phyloP scores from a whole-genome alignment of 441 rosid genomes.

The Syzygium syzygioides region DNA sequence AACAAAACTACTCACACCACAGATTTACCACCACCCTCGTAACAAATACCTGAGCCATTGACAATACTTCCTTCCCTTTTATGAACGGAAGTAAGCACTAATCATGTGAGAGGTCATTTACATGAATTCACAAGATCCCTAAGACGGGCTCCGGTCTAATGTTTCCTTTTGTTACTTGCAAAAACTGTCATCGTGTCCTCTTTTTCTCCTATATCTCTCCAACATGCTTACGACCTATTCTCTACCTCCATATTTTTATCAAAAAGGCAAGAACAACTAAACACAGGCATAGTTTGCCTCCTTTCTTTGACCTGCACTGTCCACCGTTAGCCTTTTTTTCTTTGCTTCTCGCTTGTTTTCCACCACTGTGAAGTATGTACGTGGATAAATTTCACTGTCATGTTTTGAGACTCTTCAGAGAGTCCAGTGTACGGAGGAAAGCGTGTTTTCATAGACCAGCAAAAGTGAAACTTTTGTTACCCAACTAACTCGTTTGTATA shows the following conservation, averaged over 20 bases:
- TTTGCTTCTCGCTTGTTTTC: not conserved
- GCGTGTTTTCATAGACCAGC: not conserved
- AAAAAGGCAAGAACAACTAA: not conserved
- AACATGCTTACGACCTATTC: not conserved
- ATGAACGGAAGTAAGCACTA: not conserved
- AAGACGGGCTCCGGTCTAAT: not conserved
- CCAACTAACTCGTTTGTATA: not conserved
- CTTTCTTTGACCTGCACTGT: not conserved
- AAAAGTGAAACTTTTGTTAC: not conserved
- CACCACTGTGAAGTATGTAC: not conserved
- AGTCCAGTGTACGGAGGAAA: not conserved
- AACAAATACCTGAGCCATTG: not conserved
- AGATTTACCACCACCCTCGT: not conserved
- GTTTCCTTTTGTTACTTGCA: not conserved
- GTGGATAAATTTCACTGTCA: not conserved
- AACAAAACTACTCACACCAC: not conserved
- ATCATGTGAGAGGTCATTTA: not conserved
- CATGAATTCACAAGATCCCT: not conserved
- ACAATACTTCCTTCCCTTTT: not conserved
- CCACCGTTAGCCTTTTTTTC: not conserved
- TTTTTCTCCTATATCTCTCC: not conserved
- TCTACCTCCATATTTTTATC: not conserved
- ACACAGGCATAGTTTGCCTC: not conserved
- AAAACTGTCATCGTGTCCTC: not conserved
- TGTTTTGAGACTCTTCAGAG: not conserved